Conservation (phyloP, 805 yeast genomes). For the Myxozyma kluyveri region DNA sequence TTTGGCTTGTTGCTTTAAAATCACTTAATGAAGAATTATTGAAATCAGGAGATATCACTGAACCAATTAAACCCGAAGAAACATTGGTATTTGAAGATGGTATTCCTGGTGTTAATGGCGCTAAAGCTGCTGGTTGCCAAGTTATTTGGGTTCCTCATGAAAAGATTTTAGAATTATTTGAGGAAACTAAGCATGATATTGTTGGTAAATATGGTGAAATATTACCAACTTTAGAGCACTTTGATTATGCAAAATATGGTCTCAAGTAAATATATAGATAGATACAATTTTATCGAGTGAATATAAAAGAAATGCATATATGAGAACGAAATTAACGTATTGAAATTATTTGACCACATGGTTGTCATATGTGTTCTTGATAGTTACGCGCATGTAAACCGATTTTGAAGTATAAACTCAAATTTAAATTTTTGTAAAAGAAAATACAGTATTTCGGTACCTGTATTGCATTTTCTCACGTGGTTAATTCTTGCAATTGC, state of each 20-base stretch:
- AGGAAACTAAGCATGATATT: slow-evolving; percentile 47
- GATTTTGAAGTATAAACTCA: too few relatives aligned
- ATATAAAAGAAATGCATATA: background rate
- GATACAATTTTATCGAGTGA: background rate
- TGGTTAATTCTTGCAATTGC: too few relatives aligned
- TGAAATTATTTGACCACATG: background rate
- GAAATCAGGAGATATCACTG: slow-evolving; percentile 24
- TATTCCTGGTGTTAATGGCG: slow-evolving; percentile 83
- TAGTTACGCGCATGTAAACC: too few relatives aligned
- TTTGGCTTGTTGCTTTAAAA: slow-evolving; percentile 79
- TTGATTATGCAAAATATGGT: slow-evolving; percentile 42
- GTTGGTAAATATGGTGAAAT: slow-evolving; percentile 61
- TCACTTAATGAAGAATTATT: slow-evolving; percentile 59
- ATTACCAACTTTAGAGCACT: slow-evolving; percentile 50
- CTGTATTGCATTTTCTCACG: too few relatives aligned
- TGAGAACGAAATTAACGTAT: background rate
- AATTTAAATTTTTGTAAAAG: too few relatives aligned
- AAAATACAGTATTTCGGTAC: too few relatives aligned
- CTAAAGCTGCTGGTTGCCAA: slow-evolving; percentile 73
- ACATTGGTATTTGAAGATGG: slow-evolving; percentile 95
- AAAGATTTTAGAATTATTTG: slow-evolving; percentile 58
- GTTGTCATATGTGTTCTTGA: background rate
- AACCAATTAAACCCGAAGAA: slow-evolving; percentile 64
- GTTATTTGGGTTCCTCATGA: slow-evolving; percentile 96
- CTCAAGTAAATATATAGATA: too few relatives aligned